Conservation (phyloP, 202 grass and related monocot species). For the Cymbopogon flexuosus region DNA sequence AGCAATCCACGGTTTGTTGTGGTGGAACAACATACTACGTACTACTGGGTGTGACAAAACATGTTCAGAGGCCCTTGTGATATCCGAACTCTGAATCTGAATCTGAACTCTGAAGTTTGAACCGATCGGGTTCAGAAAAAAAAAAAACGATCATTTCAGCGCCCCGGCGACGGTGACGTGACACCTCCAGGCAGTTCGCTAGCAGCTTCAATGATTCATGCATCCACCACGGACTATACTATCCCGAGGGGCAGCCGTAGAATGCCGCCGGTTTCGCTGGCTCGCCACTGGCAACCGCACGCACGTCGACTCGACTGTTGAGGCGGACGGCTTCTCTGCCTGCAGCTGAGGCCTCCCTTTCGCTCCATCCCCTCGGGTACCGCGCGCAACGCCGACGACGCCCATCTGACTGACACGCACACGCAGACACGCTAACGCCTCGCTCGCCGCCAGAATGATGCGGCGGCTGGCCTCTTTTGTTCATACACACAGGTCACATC, state of each 20-base stretch:
- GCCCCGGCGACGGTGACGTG: not conserved
- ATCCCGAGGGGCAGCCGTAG: too few relatives aligned
- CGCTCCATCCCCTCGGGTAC: not conserved
- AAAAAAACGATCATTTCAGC: not conserved
- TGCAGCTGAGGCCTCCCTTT: slow-evolving; percentile 38
- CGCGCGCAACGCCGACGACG: not conserved
- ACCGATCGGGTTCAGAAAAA: not conserved
- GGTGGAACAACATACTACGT: not conserved
- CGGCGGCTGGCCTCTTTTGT: not conserved
- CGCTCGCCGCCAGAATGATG: not conserved
- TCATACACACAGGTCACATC: not conserved
- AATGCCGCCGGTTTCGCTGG: slow-evolving; percentile 3
- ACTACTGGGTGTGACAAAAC: not conserved
- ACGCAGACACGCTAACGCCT: too few relatives aligned
- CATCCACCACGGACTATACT: not conserved
- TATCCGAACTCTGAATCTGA: not conserved
- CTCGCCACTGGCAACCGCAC: not conserved
- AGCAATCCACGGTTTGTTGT: not conserved
- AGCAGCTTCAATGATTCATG: not conserved
- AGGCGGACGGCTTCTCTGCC: slow-evolving; percentile 35
- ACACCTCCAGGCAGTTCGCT: slow-evolving; percentile 1
- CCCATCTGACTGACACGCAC: not conserved
- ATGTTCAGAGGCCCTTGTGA: not conserved
- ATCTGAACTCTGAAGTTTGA: not conserved
- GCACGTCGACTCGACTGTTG: not conserved